These are phyloP conservation scores for Cordyceps sp. DNA, from an alignment of 2,329 filamentous ascomycete species.

Conservation along the genomic window DNA sequence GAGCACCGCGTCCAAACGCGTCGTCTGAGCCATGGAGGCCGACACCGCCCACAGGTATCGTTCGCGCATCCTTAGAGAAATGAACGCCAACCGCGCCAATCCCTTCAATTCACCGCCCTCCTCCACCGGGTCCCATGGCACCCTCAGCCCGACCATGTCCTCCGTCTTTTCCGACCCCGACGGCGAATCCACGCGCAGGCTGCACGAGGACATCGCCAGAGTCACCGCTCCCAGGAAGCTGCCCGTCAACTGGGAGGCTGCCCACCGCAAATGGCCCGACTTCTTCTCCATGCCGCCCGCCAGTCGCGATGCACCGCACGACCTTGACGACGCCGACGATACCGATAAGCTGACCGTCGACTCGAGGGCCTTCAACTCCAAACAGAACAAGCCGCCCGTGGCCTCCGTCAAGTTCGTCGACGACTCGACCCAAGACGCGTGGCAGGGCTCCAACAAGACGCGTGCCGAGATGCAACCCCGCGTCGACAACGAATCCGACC, in stretches of 20 bases:
- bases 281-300: slow-evolving; percentile 28
- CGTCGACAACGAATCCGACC: slow-evolving; percentile 34
- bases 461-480: slow-evolving; percentile 35
- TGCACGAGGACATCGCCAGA: slow-evolving; percentile 30
- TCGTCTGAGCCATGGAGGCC: slow-evolving; percentile 20
- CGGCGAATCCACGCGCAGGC: slow-evolving; percentile 33
- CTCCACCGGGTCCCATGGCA: slow-evolving; percentile 40
- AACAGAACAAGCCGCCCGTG: slow-evolving; percentile 27
- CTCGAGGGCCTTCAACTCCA: too few relatives aligned
- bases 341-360: too few relatives aligned
- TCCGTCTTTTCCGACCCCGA: slow-evolving; percentile 35
- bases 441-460: slow-evolving; percentile 21
- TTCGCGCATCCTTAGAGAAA: slow-evolving; percentile 32
- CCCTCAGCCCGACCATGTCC: slow-evolving; percentile 35
- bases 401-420: slow-evolving; percentile 18
- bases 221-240: slow-evolving; percentile 22
- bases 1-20: slow-evolving; percentile 2
- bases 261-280: slow-evolving; percentile 35
- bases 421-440: slow-evolving; percentile 24
- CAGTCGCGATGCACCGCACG: too few relatives aligned
- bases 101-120: slow-evolving; percentile 42
- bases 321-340: too few relatives aligned
- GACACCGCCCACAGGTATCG: slow-evolving; percentile 29
- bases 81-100: slow-evolving; percentile 34
- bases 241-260: slow-evolving; percentile 26